Conservation (phyloP, 2,329 filamentous ascomycete species). For the Bimuria novae-zelandiae region DNA sequence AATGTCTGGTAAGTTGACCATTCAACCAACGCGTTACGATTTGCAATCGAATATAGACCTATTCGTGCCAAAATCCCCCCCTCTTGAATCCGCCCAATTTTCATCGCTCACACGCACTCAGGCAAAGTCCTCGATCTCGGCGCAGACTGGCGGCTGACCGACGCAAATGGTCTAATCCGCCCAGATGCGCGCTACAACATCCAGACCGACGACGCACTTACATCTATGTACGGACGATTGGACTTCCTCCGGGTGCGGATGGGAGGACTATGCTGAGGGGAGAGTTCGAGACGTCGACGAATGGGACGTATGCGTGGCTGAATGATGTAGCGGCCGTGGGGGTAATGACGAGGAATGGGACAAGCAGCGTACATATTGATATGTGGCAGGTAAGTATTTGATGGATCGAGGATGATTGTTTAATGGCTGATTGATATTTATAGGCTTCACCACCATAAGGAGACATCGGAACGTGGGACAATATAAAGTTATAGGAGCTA, state of each 20-base stretch:
- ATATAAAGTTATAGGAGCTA: no score
- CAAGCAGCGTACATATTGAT: constrained; percentile 26
- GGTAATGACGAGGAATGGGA: constrained; percentile 26
- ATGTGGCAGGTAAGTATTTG: constrained; percentile 31
- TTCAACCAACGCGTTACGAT: no score
- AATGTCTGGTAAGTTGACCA: constrained; percentile 29
- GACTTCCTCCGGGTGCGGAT: constrained; percentile 30
- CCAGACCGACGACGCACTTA: constrained; percentile 41
- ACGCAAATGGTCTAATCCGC: constrained; percentile 28
- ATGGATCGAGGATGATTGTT: no score
- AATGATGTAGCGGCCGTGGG: constrained; percentile 43
- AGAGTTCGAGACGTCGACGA: constrained; percentile 40
- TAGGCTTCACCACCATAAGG: no score
- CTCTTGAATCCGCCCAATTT: neutral
- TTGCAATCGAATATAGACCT: no score
- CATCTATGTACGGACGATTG: constrained; percentile 41
- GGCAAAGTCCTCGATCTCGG: constrained; percentile 42
- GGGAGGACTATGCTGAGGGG: constrained; percentile 35
- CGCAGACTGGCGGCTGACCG: constrained; percentile 46
- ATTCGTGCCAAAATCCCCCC: neutral
- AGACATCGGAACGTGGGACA: no score
- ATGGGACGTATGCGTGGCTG: constrained; percentile 43
- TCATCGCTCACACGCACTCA: constrained; percentile 23
- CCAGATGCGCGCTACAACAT: constrained; percentile 47
- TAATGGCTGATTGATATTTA: no score